Evolutionary conservation across 2,329 filamentous ascomycete species (phyloP).

Genomic region (Neoarthrinium moseri): DNA sequence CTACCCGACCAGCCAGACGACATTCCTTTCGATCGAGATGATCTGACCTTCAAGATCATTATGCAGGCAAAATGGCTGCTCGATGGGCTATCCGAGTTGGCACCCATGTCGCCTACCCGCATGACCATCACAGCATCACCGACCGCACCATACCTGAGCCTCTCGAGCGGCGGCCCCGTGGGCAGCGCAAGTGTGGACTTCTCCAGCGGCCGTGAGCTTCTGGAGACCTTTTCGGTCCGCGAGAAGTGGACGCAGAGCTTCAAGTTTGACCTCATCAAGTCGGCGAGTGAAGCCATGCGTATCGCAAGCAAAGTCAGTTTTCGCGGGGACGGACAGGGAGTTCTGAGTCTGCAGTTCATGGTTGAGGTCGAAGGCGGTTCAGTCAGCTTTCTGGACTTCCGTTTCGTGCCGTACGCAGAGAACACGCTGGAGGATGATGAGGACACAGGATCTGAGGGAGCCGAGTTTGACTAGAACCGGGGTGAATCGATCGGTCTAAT

Average conservation of each 20-base stretch:
- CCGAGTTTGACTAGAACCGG: constrained; percentile 23
- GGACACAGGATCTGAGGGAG: constrained; percentile 37
- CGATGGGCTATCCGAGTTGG: constrained; percentile 69
- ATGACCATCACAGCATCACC: constrained; percentile 68
- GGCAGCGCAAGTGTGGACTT: constrained; percentile 67
- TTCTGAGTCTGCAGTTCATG: constrained; percentile 94
- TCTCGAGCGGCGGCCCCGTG: constrained; percentile 64
- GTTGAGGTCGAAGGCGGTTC: constrained; percentile 75
- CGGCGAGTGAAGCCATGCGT: constrained; percentile 88
- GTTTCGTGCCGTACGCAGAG: constrained; percentile 71
- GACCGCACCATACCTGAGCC: constrained; percentile 67
- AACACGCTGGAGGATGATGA: constrained; percentile 55
- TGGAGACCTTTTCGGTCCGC: constrained; percentile 72
- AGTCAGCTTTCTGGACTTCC: constrained; percentile 77
- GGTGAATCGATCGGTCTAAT: too few relatives aligned
- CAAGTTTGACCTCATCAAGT: constrained; percentile 83
- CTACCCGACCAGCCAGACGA: constrained; percentile 71
- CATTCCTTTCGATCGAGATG: constrained; percentile 83
- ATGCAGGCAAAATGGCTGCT: constrained; percentile 77
- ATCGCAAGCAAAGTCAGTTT: constrained; percentile 90
- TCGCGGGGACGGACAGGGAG: constrained; percentile 82
- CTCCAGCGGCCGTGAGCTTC: constrained; percentile 60
- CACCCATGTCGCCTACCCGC: constrained; percentile 68
- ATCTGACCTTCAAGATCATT: constrained; percentile 87
- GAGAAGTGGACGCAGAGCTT: constrained; percentile 69